Conservation (phyloP, 768 basidiomycete genomes). For the Leccinellum rugosiceps region DNA sequence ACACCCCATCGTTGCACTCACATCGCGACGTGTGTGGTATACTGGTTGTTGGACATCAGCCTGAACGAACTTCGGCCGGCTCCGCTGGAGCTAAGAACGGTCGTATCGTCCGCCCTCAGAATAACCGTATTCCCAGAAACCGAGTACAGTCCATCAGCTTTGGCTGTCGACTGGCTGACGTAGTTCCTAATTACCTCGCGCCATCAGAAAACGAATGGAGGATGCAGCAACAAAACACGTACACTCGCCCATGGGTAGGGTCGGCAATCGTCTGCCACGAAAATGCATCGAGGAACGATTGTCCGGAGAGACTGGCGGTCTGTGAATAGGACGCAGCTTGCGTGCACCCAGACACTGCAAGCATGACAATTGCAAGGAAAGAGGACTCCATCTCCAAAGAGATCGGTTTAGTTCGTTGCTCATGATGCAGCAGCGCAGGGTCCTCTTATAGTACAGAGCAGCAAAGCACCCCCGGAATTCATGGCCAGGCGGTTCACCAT, state of each 20-base stretch:
- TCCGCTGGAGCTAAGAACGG: constrained; percentile 27
- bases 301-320: constrained; percentile 46
- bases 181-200: constrained; percentile 34
- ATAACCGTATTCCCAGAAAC: constrained; percentile 41
- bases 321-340: constrained; percentile 45
- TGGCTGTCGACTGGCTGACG: constrained; percentile 46
- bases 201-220: background rate
- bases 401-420: background rate
- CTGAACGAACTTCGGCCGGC: constrained; percentile 39
- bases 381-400: constrained; percentile 2
- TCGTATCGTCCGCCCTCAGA: constrained; percentile 32
- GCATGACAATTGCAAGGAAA: constrained; percentile 3
- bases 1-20: constrained; percentile 5
- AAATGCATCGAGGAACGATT: constrained; percentile 41
- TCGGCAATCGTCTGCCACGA: constrained; percentile 30
- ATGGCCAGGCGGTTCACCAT: background rate
- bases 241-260: constrained; percentile 36
- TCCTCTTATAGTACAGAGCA: constrained; percentile 14
- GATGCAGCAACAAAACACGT: background rate
- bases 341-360: constrained; percentile 3
- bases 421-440: background rate
- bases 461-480: background rate
- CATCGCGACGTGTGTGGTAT: constrained; percentile 34
- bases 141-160: constrained; percentile 53
- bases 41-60: constrained; percentile 29